Percentiles rank a stretch among this genome's conserved stretches.
These are phyloP conservation scores for Volvariella volvacea DNA, from an alignment of 1,284 basidiomycete genomes.

Conservation along the genomic window DNA sequence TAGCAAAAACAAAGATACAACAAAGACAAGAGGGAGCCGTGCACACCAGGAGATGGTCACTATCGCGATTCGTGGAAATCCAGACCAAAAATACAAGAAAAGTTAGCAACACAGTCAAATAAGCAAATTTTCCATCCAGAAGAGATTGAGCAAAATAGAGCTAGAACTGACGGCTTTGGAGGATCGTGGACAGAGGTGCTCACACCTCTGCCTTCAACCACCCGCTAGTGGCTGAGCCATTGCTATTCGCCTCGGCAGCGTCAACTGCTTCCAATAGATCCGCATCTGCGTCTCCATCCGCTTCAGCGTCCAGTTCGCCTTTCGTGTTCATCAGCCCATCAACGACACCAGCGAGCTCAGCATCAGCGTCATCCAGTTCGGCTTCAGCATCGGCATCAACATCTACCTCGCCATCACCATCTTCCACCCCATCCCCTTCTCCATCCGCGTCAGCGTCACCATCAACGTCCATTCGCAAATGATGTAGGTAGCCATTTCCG, in stretches of 20 bases:
- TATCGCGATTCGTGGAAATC: too few relatives aligned
- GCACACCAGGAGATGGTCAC: too few relatives aligned
- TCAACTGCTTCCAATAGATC: constrained; percentile 39
- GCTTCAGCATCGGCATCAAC: constrained; percentile 13
- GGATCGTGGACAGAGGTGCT: too few relatives aligned
- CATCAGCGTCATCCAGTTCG: constrained; percentile 20
- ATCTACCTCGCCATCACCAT: constrained; percentile 9
- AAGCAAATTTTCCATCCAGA: too few relatives aligned
- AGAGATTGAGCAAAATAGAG: too few relatives aligned
- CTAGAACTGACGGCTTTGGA: too few relatives aligned
- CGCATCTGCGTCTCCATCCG: constrained; percentile 19
- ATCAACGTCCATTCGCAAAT: constrained; percentile 12
- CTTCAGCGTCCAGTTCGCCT: constrained; percentile 14
- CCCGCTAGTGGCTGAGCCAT: not conserved
- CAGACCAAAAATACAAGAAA: too few relatives aligned
- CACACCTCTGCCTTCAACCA: constrained; percentile 1
- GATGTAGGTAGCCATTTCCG: constrained; percentile 9
- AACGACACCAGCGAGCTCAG: constrained; percentile 13
- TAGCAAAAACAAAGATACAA: too few relatives aligned
- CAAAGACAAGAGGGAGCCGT: too few relatives aligned
- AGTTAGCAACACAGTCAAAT: too few relatives aligned
- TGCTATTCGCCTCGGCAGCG: constrained; percentile 30
- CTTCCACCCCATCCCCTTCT: constrained; percentile 22
- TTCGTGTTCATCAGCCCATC: constrained; percentile 8
- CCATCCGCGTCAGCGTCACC: constrained; percentile 17